These are phyloP conservation scores for Bolboschoenus planiculmis DNA, from an alignment of 176 grass and related monocot species.

Conservation along the genomic window DNA sequence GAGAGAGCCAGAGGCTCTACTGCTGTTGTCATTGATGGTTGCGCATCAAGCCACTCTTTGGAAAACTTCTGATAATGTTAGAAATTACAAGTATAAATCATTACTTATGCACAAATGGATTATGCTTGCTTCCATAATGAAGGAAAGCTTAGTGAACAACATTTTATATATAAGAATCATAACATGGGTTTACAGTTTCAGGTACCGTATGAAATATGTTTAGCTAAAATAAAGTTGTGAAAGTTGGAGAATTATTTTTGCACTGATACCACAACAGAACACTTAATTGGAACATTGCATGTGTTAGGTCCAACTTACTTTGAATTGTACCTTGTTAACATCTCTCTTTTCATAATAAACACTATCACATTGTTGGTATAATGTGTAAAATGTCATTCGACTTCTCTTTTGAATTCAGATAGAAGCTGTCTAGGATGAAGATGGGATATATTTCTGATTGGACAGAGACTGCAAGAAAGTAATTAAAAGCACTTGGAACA, in stretches of 20 bases:
- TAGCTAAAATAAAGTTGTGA: not conserved
- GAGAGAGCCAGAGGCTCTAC: constrained; percentile 29
- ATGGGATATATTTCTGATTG: not conserved
- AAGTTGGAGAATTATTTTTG: too few species aligned
- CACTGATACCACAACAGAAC: not conserved
- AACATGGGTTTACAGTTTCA: not conserved
- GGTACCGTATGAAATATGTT: not conserved
- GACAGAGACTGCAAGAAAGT: not conserved
- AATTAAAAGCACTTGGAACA: not conserved
- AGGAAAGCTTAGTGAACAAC: not conserved
- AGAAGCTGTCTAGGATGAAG: not conserved
- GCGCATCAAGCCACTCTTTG: constrained; percentile 64
- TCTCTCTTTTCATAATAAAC: not conserved
- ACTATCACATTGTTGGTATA: not conserved
- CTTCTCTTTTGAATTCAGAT: not conserved
- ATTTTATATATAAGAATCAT: not conserved
- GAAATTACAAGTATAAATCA: constrained; percentile 4
- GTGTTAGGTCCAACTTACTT: not conserved
- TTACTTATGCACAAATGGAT: not conserved
- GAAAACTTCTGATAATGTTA: constrained; percentile 40
- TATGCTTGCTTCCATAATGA: constrained; percentile 3
- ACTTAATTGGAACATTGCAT: not conserved
- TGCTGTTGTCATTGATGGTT: constrained; percentile 52
- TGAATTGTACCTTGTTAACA: not conserved
- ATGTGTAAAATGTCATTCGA: not conserved